phyloP scores from a whole-genome alignment of 306 rosid genomes.

The Vigna nakashimae region DNA sequence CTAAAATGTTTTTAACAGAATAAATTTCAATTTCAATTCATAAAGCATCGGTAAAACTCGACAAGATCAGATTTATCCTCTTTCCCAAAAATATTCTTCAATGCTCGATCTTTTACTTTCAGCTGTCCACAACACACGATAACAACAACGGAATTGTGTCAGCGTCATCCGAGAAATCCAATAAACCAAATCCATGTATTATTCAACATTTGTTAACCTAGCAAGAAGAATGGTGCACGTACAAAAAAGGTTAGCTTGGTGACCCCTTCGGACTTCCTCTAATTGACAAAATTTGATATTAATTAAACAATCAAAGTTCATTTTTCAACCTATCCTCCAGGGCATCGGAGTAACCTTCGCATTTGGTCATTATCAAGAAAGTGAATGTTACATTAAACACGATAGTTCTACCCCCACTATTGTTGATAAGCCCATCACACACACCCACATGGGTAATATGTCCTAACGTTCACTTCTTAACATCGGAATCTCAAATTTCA shows the following conservation, averaged over 20 bases:
- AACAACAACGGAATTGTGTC: slow-evolving; percentile 4
- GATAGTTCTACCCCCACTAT: slow-evolving; percentile 2
- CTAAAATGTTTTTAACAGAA: not conserved
- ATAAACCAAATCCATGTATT: not conserved
- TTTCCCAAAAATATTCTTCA: not conserved
- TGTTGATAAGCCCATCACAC: slow-evolving; percentile 4
- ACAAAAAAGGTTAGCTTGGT: not conserved
- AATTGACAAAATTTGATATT: not conserved
- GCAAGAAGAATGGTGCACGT: not conserved
- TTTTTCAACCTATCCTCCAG: not conserved
- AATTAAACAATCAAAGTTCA: not conserved
- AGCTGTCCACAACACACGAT: not conserved
- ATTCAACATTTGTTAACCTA: not conserved
- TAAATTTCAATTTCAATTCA: not conserved
- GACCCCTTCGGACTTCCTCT: not conserved
- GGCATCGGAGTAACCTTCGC: not conserved
- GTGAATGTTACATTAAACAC: not conserved
- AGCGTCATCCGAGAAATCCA: not conserved
- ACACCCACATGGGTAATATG: not conserved
- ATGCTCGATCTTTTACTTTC: not conserved
- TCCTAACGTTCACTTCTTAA: not conserved
- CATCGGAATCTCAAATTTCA: slow-evolving; percentile 41
- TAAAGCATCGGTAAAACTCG: not conserved
- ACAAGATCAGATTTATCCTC: not conserved
- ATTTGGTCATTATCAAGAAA: not conserved